Conservation (phyloP, 805 yeast species). For the Sungouiozyma ichnusensis region DNA sequence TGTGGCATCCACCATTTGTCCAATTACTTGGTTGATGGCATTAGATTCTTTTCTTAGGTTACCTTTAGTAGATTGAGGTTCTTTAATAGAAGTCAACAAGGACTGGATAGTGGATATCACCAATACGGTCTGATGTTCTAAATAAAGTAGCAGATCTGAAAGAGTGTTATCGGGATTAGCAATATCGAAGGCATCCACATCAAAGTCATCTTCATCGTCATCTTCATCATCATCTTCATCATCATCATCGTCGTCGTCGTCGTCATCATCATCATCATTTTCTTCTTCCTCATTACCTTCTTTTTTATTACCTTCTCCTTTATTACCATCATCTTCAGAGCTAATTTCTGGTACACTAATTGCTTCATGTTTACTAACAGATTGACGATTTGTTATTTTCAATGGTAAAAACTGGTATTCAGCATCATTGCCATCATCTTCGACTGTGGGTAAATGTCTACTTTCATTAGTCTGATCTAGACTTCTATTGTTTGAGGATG, state of each 20-base stretch:
- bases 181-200: conserved; percentile 66
- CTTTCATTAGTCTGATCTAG: background rate
- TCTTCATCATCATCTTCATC: conserved; percentile 8
- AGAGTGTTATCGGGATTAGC: conserved; percentile 84
- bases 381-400: background rate
- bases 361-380: background rate
- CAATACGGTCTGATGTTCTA: conserved; percentile 88
- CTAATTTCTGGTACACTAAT: background rate
- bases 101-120: conserved; percentile 86
- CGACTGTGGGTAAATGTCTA: background rate
- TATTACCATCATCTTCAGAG: conserved; percentile 3
- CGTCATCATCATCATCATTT: conserved; percentile 4
- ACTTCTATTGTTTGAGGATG: background rate
- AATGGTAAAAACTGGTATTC: background rate
- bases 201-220: conserved; percentile 34
- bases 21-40: conserved; percentile 69
- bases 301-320: conserved; percentile 2
- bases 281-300: conserved; percentile 21
- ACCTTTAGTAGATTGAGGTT: conserved; percentile 66
- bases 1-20: conserved; percentile 85
- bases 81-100: conserved; percentile 63
- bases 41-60: conserved; percentile 60
- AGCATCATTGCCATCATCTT: background rate
- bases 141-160: conserved; percentile 68
- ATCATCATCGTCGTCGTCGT: conserved; percentile 1